Evolutionary conservation across 2,329 filamentous ascomycete species (phyloP).

Genomic region (Rhinocladiella mackenziei): DNA sequence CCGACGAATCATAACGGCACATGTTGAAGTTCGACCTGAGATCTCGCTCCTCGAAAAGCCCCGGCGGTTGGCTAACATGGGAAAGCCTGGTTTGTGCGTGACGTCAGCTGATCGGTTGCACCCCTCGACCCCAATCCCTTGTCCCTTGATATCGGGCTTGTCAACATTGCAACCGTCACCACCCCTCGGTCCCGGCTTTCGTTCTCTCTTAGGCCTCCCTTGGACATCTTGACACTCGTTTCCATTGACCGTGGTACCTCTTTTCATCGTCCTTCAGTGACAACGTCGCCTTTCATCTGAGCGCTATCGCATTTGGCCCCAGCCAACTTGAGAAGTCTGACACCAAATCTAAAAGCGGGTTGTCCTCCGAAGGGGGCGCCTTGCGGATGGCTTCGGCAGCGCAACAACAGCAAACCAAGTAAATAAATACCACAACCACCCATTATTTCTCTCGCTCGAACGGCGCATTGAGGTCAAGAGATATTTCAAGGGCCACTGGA

Average conservation of each 20-base stretch:
- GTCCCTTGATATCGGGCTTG: too few relatives aligned
- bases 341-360: conserved; percentile 2
- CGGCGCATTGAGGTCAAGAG: not conserved
- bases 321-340: not conserved
- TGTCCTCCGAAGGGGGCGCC: not conserved
- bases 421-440: not conserved
- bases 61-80: too few relatives aligned
- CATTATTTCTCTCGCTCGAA: not conserved
- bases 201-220: too few relatives aligned
- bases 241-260: not conserved
- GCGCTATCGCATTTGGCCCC: not conserved
- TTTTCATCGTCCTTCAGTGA: not conserved
- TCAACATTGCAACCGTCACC: too few relatives aligned
- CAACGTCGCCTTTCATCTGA: not conserved
- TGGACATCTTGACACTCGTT: too few relatives aligned
- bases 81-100: too few relatives aligned
- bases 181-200: too few relatives aligned
- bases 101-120: too few relatives aligned
- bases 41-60: not conserved
- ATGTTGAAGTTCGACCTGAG: not conserved
- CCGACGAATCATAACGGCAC: too few relatives aligned
- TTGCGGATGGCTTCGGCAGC: not conserved
- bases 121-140: too few relatives aligned
- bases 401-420: not conserved
- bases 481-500: not conserved